Evolutionary conservation across 2,329 filamentous ascomycete species (phyloP), one percentile per base, ranked within the genome.

Genomic region (Phoma herbarum): DNA sequence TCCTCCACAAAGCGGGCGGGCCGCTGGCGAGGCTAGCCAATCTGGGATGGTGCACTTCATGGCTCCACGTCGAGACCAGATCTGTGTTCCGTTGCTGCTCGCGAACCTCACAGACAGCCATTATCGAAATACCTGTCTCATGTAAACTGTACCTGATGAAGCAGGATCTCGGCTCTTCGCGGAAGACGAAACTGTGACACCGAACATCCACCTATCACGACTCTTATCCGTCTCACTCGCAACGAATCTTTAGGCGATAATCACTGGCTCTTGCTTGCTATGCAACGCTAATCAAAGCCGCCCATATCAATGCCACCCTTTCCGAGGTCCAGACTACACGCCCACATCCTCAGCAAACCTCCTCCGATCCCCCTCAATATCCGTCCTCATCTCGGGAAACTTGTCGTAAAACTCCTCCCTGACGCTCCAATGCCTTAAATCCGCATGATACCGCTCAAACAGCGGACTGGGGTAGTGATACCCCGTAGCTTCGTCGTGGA

Each of bases 401-500:
- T 31, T 47, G 1, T 69, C 64, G 33, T 69, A 73, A 37, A 75
- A 75, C 46, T 58, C 48, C 22, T 67, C 62, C 3, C 48, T 58
- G 18, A 75, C 65, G 16, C 49, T 64, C 71, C 71, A 75, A 43
- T 62, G 65, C 48, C 62, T 63, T 42, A 75, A 16, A 54, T 75
- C 69, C 1, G 63, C 31, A 45, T 75, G 73, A 49, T 73, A 75
- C 6, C 66, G 59, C 60, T 75, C 72, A 46, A 75, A 75, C 12
- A 75, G 44, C 16, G 71, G 71, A 48, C 61, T 67, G 0, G 73
- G 71, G 29, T 61, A 63, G 28, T 68, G 64, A 2, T 7, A 29
- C 0, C 62, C 62, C 0, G 50, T 48, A 1, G 23, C 26, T 4
- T 68, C 64, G 23, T 75, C 69, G 33, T 51, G 62, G 61, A 68